Evolutionary conservation across 495 filamentous ascomycete genomes (phyloP), one percentile per base, ranked within the genome.

Genomic region (Penicillium fimorum): DNA sequence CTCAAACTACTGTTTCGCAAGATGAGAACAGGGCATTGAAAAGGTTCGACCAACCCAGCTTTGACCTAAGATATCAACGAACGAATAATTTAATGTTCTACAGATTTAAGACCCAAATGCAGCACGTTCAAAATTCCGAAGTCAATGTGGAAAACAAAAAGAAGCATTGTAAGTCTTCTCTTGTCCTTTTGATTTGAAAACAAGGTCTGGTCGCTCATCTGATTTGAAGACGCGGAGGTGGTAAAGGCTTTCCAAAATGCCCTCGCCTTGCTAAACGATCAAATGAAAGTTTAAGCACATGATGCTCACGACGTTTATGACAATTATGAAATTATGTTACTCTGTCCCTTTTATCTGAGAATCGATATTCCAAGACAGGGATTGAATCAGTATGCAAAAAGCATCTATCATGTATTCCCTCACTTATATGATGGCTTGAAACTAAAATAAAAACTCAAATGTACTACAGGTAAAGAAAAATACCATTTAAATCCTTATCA

Each of bases 191-290:
- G 12, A 9, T 32, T 20, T 37, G 10, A 30, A 9, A 30, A 8
- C 32, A 18, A 27, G 22, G n/a, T 29, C 17, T 37, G 17, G 17
- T 22, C 20, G 27, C 54, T 60, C 15, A 57, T 55, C n/a, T 4
- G 18, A n/a, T n/a, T 37, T 27, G 1, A 61, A 91, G 88, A 91
- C 64, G 76, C 77, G 42, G 81, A 89, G 61, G 90, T 94, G 40
- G 88, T 94, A 10, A 81, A 84, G 60, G 90, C 90, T 29, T 94
- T 94, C 64, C 82, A 92, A 65, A 90, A 79, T 67, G 90, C 90
- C 46, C 72, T 93, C 24, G 82, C 85, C 7, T 79, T 93, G 24
- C 73, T 93, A 30, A 77, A 78, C 47, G 67, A 69, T 22, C 68
- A 71, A 32, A 35, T 71, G 20, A 70, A 60, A 47, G 40, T 41